A percentile compares a stretch with the other conserved stretches of the same genome.
phyloP scores from a whole-genome alignment of 257 asterid genomes.

The Solanum piurae region DNA sequence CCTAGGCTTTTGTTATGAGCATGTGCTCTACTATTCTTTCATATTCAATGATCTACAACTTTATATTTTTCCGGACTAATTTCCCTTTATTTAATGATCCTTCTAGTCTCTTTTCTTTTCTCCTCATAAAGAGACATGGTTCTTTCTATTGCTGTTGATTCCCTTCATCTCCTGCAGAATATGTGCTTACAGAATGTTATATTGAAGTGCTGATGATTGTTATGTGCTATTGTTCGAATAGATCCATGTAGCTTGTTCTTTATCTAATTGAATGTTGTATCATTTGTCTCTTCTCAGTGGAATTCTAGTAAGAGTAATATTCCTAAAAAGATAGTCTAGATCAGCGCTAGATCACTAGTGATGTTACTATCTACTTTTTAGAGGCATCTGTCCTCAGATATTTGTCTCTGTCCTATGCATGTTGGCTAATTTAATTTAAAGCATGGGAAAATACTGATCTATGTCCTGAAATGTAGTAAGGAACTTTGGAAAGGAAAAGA shows the following conservation, averaged over 20 bases:
- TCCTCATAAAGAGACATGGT: background rate
- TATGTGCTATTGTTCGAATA: background rate
- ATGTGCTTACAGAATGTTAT: background rate
- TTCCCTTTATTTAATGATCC: background rate
- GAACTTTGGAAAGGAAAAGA: background rate
- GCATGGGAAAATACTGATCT: background rate
- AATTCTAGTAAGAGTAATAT: background rate
- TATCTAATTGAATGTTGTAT: background rate
- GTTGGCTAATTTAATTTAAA: background rate
- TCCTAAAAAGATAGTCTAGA: background rate
- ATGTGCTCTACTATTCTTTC: background rate
- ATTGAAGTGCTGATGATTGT: background rate
- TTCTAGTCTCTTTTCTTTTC: background rate
- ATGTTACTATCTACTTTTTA: background rate
- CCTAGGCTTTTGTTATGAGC: background rate
- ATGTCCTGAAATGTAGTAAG: background rate
- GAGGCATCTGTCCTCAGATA: background rate
- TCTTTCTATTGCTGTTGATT: background rate
- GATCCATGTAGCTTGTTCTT: background rate
- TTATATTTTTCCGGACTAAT: background rate
- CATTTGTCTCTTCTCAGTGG: background rate
- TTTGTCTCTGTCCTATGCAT: background rate
- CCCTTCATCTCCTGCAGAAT: background rate
- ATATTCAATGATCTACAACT: background rate
- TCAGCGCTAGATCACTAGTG: background rate